phyloP scores from a whole-genome alignment of 192 early-diverging fungal species.

The Backusella westeae region DNA sequence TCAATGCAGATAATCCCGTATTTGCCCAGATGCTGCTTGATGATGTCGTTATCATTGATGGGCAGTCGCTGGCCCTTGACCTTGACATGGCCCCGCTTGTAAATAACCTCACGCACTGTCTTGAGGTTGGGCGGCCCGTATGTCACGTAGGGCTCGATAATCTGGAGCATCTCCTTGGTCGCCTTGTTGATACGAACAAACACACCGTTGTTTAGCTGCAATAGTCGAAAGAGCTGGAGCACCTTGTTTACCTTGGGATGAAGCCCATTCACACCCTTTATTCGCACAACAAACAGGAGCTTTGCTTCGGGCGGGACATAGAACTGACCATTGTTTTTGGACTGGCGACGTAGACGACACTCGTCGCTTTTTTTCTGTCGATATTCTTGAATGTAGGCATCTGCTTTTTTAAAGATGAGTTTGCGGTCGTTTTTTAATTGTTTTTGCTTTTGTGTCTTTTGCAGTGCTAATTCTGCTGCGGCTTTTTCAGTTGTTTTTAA shows the following conservation, averaged over 20 bases:
- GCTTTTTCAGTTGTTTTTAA: slow-evolving; percentile 72
- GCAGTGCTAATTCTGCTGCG: slow-evolving; percentile 54
- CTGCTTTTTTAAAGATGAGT: slow-evolving; percentile 98
- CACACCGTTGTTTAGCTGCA: slow-evolving; percentile 98
- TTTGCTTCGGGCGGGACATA: slow-evolving; percentile 95
- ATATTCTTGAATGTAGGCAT: slow-evolving; percentile 99
- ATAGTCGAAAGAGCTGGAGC: slow-evolving; percentile 95
- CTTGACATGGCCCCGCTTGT: slow-evolving; percentile 99
- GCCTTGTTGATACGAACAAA: slow-evolving; percentile 96
- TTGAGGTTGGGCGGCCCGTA: slow-evolving; percentile 96
- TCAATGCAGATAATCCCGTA: slow-evolving; percentile 96
- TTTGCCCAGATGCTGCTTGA: slow-evolving; percentile 88
- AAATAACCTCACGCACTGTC: slow-evolving; percentile 96
- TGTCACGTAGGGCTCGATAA: slow-evolving; percentile 94
- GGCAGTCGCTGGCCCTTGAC: slow-evolving; percentile 96
- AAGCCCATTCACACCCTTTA: slow-evolving; percentile 99
- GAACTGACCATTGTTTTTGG: slow-evolving; percentile 85
- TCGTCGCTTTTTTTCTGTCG: slow-evolving; percentile 83
- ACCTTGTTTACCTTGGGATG: slow-evolving; percentile 99
- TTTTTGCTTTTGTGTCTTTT: slow-evolving; percentile 46
- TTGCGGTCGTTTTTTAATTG: slow-evolving; percentile 71
- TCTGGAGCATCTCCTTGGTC: slow-evolving; percentile 95
- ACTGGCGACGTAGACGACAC: slow-evolving; percentile 88
- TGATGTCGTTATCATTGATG: slow-evolving; percentile 93
- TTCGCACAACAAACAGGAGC: slow-evolving; percentile 96